Evolutionary conservation across 495 filamentous ascomycete species (phyloP), one percentile per base, ranked within the genome.

Genomic region (Cryomyces antarcticus): DNA sequence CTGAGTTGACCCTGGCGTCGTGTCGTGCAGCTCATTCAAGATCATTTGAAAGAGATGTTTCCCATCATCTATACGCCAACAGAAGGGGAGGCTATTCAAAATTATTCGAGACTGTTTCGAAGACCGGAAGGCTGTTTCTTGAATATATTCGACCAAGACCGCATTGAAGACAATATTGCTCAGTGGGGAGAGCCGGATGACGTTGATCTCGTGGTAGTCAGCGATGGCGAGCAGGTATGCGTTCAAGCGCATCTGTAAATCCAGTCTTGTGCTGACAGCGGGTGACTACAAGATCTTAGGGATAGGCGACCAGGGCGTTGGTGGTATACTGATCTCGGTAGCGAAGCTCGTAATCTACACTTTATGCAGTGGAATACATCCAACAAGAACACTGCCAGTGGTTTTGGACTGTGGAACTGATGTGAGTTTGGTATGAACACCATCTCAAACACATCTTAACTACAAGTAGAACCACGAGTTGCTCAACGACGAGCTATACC

Each of bases 281-380:
- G 17, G 17, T 24, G 17, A n/a, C 28, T 12, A 28, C 31, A 2
- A 86, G 63, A 92, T 93, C 44, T 69, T 93, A 5, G 85, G 85
- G 0, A 88, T 93, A 43, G 86, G 85, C 3, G 85, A 93, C 53
- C 85, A 93, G 58, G 85, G 86, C n/a, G 79, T 82, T 4, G 86
- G 86, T 10, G 83, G 77, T 5, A 82, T 94, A 41, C 61, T 89
- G 11, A 93, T 93, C 41, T 82, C 78, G 3, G 67, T 83, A 1
- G 85, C 85, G 3, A 93, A 93, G 53, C 62, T 93, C 10, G 77
- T 77, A 5, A 62, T 93, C 30, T 85, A 80, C 31, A 89, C 86
- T 0, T 55, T 88, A 0, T 93, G 86, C 58, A 84, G 78, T 31
- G 86, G 85, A 0, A 78, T 93, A 30, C 78, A 89, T 56, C 83